Percentiles rank a stretch among this genome's conserved stretches.
Evolutionary conservation across 192 early-diverging fungal genomes (phyloP).

Genomic region (Pilobolus umbonatus): DNA sequence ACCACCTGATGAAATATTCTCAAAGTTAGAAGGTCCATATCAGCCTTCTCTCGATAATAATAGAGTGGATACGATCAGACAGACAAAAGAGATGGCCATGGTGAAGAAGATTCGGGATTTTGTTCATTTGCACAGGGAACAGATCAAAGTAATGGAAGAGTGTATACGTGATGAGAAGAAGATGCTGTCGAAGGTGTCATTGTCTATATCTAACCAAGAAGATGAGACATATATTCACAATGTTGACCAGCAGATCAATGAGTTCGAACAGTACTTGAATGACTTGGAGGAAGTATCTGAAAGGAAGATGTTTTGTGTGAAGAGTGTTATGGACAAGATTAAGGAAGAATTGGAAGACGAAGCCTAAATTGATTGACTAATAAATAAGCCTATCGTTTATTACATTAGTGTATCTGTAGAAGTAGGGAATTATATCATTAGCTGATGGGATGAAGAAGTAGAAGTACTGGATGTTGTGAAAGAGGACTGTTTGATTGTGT

Average conservation of each 20-base stretch:
- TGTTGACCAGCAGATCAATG: slow-evolving; percentile 4
- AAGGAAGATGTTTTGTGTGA: slow-evolving; percentile 12
- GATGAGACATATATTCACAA: too few relatives aligned
- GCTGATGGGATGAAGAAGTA: too few relatives aligned
- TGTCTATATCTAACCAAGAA: slow-evolving; percentile 15
- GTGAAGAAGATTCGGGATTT: slow-evolving; percentile 16
- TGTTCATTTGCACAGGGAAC: slow-evolving; percentile 16
- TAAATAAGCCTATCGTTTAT: too few relatives aligned
- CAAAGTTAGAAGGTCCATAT: not conserved
- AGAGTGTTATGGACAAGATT: slow-evolving; percentile 12
- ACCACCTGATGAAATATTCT: slow-evolving; percentile 23
- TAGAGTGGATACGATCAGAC: too few relatives aligned
- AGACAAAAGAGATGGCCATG: too few relatives aligned
- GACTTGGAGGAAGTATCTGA: slow-evolving; percentile 24
- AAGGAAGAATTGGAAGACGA: slow-evolving; percentile 18
- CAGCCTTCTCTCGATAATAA: too few relatives aligned
- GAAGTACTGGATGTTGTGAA: too few relatives aligned
- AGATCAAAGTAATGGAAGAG: slow-evolving; percentile 23
- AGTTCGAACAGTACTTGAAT: slow-evolving; percentile 19
- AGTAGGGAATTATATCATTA: too few relatives aligned
- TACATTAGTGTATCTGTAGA: too few relatives aligned
- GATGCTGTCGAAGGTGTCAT: slow-evolving; percentile 16
- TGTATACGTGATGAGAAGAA: slow-evolving; percentile 22
- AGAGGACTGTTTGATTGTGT: too few relatives aligned
- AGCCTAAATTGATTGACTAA: too few relatives aligned